These are phyloP conservation scores for Globisporangium lucens DNA, from an alignment of 352 stramenopile species.

Conservation along the genomic window DNA sequence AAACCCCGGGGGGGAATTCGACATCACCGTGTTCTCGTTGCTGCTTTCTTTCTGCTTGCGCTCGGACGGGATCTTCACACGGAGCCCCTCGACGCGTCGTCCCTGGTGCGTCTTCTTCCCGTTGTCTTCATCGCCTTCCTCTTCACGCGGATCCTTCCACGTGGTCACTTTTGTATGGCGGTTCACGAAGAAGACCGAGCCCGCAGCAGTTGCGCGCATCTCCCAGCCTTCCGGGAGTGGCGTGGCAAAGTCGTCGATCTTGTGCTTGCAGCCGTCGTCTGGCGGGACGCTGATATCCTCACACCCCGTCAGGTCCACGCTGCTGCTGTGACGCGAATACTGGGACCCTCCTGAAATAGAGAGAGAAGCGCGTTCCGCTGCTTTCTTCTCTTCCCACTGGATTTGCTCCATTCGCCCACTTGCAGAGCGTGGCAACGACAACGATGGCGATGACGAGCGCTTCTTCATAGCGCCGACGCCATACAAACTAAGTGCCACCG, in stretches of 20 bases:
- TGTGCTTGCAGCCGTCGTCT: constrained; percentile 58
- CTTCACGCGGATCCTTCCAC: constrained; percentile 64
- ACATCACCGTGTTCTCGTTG: constrained; percentile 14
- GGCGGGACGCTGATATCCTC: constrained; percentile 43
- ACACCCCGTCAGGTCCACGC: constrained; percentile 27
- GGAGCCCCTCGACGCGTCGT: neutral
- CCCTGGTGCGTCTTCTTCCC: neutral
- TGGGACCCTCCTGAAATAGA: constrained; percentile 6
- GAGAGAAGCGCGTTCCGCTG: constrained; percentile 24
- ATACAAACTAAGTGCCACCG: neutral
- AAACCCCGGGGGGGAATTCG: neutral
- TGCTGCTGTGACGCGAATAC: constrained; percentile 6
- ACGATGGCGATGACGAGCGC: neutral
- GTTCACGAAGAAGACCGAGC: constrained; percentile 79
- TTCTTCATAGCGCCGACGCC: constrained; percentile 11
- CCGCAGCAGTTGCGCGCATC: constrained; percentile 69
- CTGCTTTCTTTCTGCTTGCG: constrained; percentile 3
- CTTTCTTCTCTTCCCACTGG: constrained; percentile 12
- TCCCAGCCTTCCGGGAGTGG: constrained; percentile 73
- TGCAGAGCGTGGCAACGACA: neutral
- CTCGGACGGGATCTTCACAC: constrained; percentile 13
- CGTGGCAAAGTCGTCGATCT: constrained; percentile 74
- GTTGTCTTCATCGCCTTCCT: constrained; percentile 5
- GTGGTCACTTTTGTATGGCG: constrained; percentile 69
- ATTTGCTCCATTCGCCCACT: constrained; percentile 5